Evolutionary conservation across 495 filamentous ascomycete genomes (phyloP).

Genomic region (Cenococcum geophilum): DNA sequence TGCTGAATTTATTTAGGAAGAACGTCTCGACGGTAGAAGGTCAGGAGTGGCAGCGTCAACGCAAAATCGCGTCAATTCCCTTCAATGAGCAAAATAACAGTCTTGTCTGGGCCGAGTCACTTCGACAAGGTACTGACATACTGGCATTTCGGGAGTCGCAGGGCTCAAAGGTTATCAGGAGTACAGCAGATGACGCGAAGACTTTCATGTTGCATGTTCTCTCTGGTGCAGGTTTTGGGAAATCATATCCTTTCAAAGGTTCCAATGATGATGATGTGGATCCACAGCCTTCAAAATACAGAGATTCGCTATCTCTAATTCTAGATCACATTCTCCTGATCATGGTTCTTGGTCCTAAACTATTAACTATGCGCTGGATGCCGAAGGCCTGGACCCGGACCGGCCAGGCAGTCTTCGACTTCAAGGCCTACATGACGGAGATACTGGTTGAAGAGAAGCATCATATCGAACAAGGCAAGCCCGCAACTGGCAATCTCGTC

Average conservation of each 20-base stretch:
- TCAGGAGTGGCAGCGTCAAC: conserved; percentile 44
- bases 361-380: conserved; percentile 12
- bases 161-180: conserved; percentile 13
- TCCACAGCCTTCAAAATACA: conserved; percentile 6
- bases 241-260: conserved; percentile 37
- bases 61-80: conserved; percentile 39
- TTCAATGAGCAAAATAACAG: conserved; percentile 48
- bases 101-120: conserved; percentile 43
- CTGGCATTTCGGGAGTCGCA: conserved; percentile 38
- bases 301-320: conserved; percentile 15
- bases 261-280: background rate
- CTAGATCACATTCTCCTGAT: conserved; percentile 15
- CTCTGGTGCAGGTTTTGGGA: conserved; percentile 42
- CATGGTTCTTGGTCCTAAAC: conserved; percentile 11
- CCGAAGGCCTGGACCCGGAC: conserved; percentile 11
- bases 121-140: conserved; percentile 35
- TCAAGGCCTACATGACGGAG: conserved; percentile 4
- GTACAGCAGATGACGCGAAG: conserved; percentile 37
- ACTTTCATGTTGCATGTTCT: conserved; percentile 46
- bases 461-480: conserved; percentile 9
- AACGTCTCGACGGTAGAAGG: conserved; percentile 43
- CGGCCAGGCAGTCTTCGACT: conserved; percentile 7
- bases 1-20: background rate
- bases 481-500: conserved; percentile 8
- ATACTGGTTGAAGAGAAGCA: conserved; percentile 15